A percentile compares a stretch with the other conserved stretches of the same genome.
Evolutionary conservation across 306 rosid species (phyloP).

Genomic region (Nissolia schottii): DNA sequence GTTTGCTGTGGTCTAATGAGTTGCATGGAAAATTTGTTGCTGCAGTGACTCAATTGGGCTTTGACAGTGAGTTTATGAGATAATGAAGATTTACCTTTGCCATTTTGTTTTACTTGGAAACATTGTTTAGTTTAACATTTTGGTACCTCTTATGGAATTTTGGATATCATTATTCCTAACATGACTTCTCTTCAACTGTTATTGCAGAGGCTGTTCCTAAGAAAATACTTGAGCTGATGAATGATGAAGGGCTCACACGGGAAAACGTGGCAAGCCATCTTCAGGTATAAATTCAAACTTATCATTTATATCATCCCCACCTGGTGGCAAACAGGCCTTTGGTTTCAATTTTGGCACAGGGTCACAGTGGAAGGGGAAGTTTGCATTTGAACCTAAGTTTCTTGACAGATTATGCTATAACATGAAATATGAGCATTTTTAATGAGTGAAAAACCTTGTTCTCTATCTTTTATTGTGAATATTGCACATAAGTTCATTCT

Average conservation of each 20-base stretch:
- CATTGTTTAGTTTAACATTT: not conserved
- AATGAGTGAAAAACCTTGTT: not conserved
- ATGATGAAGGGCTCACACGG: constrained; percentile 81
- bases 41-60: constrained; percentile 64
- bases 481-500: not conserved
- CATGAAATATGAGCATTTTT: not conserved
- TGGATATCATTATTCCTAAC: not conserved
- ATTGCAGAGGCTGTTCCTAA: constrained; percentile 80
- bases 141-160: not conserved
- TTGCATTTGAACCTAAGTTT: not conserved
- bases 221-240: constrained; percentile 82
- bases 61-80: constrained; percentile 59
- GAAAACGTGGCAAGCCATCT: constrained; percentile 95
- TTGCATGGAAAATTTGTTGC: constrained; percentile 68
- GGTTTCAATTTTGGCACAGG: not conserved
- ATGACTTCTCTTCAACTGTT: constrained; percentile 9
- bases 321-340: not conserved
- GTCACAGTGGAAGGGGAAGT: not conserved
- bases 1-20: constrained; percentile 68
- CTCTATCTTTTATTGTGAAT: not conserved
- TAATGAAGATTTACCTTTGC: not conserved
- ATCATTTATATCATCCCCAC: not conserved
- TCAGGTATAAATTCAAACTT: constrained; percentile 51
- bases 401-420: not conserved
- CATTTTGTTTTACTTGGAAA: constrained; percentile 5